Percentiles rank a stretch among this genome's conserved stretches.
Evolutionary conservation across 768 basidiomycete species (phyloP).

Genomic region (Termitomyces sp.): DNA sequence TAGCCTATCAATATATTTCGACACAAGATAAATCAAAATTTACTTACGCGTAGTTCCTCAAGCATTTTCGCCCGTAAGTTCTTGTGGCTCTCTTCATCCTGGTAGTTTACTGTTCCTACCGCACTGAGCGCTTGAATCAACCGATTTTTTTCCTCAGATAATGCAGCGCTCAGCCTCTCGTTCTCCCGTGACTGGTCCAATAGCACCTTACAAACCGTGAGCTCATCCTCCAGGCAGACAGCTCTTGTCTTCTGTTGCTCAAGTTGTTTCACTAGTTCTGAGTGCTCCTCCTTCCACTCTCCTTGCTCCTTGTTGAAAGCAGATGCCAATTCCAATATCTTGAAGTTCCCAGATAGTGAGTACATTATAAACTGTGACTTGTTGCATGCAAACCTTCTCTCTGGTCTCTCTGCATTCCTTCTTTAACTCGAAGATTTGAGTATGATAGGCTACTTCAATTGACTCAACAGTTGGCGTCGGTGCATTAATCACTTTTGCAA

Average conservation of each 20-base stretch:
- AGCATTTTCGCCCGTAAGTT: background rate
- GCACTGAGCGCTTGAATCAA: background rate
- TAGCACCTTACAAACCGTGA: background rate
- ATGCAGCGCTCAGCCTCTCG: background rate
- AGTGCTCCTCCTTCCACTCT: background rate
- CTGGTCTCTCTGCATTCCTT: background rate
- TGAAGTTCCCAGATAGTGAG: background rate
- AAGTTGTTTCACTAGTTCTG: background rate
- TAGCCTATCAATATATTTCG: background rate
- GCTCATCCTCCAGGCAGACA: background rate
- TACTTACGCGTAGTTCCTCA: background rate
- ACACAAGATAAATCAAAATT: background rate
- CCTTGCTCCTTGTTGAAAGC: background rate
- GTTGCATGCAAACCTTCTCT: background rate
- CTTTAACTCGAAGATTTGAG: background rate
- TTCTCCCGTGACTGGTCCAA: background rate
- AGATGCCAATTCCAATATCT: background rate
- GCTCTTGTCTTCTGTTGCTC: background rate
- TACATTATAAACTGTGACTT: too few species aligned
- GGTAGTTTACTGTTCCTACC: background rate
- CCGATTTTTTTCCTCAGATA: background rate
- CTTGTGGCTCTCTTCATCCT: background rate
- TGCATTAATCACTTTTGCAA: background rate
- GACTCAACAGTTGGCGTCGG: background rate
- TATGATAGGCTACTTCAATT: background rate